Base-by-base conservation (phyloP, 2,329 filamentous ascomycete genomes). In the Lasiodiplodia hormozganensis region DNA sequence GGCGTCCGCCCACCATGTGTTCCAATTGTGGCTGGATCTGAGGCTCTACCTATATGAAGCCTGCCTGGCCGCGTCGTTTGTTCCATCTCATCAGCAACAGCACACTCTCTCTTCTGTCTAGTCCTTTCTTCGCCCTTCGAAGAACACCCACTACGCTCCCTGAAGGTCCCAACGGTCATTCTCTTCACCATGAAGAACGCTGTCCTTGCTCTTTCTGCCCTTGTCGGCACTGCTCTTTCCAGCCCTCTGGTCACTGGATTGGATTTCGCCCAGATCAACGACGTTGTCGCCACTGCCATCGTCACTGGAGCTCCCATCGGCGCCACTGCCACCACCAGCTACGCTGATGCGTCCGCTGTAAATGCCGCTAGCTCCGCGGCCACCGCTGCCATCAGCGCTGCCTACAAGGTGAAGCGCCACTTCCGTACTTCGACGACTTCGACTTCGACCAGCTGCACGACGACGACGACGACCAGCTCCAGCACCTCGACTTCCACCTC, bases 151-250 rank as follows among this genome's bases (percentile, higher is more conserved):
- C 23, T 8, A 34, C 65, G 58, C n/a, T 67, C 65, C 21, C 54
- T 67, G 21, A 51, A 47, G 14, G 38, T 23, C 6, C 14, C 53
- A 28, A 38, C 65, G 16, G 23, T 58, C 65, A n/a, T 28, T 62
- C 23, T 62, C 58, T 49, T 49, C 58, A 47, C 36, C 21, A 67
- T 67, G 65, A 67, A 58, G 65, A 67, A 67, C 54, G 38, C 65
- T 18, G n/a, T 67, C 18, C 18, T 67, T 25, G 53, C 54, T 40
- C 54, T 67, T 36, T 67, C 65, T 28, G 65, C 65, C 31, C 54
- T 67, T 47, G 54, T 47, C 38, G 65, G 65, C 54, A 58, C 54
- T 51, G 65, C 65, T 40, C 34, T 60, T 21, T 58, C 65, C 43
- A 49, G 25, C 8, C 65, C 65, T 51, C 47, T 60, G 18, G 53